These are phyloP conservation scores for Trichoderma sp. DNA, from an alignment of 2,329 filamentous ascomycete genomes.

Conservation along the genomic window DNA sequence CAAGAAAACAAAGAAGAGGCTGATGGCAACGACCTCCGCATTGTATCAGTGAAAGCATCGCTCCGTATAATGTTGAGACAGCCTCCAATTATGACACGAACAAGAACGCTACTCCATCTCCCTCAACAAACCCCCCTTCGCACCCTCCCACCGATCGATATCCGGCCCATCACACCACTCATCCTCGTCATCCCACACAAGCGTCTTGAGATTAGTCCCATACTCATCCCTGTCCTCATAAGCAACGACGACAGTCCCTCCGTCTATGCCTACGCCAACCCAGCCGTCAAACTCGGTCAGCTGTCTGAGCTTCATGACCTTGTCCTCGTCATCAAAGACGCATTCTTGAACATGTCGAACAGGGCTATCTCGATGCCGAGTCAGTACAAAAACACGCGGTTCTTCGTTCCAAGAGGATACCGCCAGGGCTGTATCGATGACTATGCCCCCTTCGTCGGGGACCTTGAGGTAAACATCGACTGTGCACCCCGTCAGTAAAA, in stretches of 20 bases:
- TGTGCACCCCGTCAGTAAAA: neutral
- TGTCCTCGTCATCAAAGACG: neutral
- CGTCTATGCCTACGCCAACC: neutral
- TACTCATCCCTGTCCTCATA: neutral
- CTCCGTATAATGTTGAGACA: too few relatives aligned
- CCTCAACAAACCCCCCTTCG: neutral
- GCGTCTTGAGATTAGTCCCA: neutral
- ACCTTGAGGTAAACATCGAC: neutral
- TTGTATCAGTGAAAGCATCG: too few relatives aligned
- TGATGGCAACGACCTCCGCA: too few relatives aligned
- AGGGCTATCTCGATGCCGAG: neutral
- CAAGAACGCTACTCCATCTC: neutral
- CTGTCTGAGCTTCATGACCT: neutral
- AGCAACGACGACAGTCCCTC: neutral
- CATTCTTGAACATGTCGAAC: neutral
- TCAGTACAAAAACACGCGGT: neutral
- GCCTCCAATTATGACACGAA: too few relatives aligned
- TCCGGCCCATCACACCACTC: neutral
- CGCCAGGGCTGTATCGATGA: neutral
- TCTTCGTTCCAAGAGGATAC: neutral
- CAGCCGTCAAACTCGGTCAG: neutral
- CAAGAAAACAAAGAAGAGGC: too few relatives aligned
- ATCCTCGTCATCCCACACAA: neutral
- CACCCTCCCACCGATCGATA: neutral
- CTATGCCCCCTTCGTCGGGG: neutral